Conservation (phyloP, 805 yeast genomes). For the Candida chilensis region DNA sequence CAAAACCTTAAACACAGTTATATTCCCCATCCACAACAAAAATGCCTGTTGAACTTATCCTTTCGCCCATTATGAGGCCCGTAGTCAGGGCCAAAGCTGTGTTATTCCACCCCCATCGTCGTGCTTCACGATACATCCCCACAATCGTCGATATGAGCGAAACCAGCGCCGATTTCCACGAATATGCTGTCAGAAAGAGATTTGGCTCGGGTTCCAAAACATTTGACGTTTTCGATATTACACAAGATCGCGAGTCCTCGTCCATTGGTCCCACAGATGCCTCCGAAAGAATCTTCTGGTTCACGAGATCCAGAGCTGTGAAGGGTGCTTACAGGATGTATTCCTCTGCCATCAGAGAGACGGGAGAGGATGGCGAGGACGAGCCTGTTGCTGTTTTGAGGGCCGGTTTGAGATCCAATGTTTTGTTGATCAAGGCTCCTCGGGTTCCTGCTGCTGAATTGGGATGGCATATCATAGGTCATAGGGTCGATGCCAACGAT, state of each 20-base stretch:
- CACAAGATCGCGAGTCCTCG: constrained; percentile 21
- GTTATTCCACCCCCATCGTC: constrained; percentile 46
- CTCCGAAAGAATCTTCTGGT: constrained; percentile 38
- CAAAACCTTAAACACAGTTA: too few species aligned
- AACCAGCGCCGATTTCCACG: constrained; percentile 20
- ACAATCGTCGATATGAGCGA: constrained; percentile 33
- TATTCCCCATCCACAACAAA: constrained; percentile 1
- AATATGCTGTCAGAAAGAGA: constrained; percentile 41
- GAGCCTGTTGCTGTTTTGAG: constrained; percentile 50
- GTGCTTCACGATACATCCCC: constrained; percentile 48
- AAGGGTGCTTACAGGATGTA: constrained; percentile 59
- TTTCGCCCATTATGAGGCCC: constrained; percentile 55
- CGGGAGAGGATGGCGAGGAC: constrained; percentile 40
- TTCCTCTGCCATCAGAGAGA: constrained; percentile 24
- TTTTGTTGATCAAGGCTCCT: constrained; percentile 43
- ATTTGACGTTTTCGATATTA: constrained; percentile 41
- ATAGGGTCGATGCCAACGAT: constrained; percentile 53
- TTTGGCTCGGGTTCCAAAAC: constrained; percentile 55
- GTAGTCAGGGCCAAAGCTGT: constrained; percentile 45
- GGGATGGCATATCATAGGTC: constrained; percentile 57
- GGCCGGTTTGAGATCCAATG: constrained; percentile 55
- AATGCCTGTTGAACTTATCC: constrained; percentile 53
- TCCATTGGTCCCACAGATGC: constrained; percentile 32
- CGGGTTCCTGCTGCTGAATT: constrained; percentile 41
- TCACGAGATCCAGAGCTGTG: constrained; percentile 55